Base-by-base conservation (phyloP, 768 basidiomycete genomes). In the Trametes maxima region DNA sequence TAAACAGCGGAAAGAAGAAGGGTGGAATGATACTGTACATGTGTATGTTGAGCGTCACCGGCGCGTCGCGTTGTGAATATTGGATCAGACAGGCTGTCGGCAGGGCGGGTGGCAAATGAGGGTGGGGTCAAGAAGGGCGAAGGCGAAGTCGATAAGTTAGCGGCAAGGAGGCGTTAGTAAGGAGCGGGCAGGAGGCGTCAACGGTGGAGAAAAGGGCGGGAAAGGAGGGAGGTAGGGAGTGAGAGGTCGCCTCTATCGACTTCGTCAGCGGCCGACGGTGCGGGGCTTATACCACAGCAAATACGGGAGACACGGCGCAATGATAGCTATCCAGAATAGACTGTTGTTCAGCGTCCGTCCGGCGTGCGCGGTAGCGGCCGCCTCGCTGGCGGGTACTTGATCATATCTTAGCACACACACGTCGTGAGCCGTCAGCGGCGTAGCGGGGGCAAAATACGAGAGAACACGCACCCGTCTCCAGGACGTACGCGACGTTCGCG, bases 381-480 rank as follows among this genome's bases (percentile, higher is more conserved):
- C 35, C 22, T 51, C 22, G 92, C 43, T 8, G 57, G 48, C 22
- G 57, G 92, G 72, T 94, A 95, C 75, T 93, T 93, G 79, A 95
- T 95, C 71, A 94, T 88, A 70, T 86, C 91, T 92, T n/a, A n/a
- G 19, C 40, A 13, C 25, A 53, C 1, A 69, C 16, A 40, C 11
- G n/a, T 16, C 24, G 49, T 19, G 12, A 11, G 54, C 4, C 37
- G 33, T 3, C 25, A 43, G 3, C 21, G 50, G 21, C 17, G n/a
- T 44, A 21, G 5, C 28, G 17, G 53, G n/a, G 62, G 37, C 37
- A 36, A 22, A 10, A 14, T 1, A 10, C n/a, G 39, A 3, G 24
- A 13, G n/a, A 12, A 52, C 40, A 85, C 91, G 67, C 63, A 94
- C 94, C 91, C 17, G 95, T 96, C 72, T 98, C 95, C 63, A 98